Conservation (phyloP, 2,329 filamentous ascomycete genomes). For the Rhynchosporium graminicola region DNA sequence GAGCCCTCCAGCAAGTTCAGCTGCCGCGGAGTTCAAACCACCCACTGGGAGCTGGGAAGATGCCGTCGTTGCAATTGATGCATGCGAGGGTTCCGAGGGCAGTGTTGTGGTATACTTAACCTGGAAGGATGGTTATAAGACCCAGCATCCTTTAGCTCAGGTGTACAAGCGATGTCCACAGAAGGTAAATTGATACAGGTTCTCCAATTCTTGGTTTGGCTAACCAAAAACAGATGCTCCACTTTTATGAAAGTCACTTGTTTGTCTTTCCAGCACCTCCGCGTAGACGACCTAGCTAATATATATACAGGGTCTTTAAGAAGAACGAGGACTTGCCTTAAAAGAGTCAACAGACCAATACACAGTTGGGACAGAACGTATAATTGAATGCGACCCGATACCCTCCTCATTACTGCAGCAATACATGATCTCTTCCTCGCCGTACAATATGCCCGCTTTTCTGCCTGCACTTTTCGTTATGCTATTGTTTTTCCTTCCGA, state of each 20-base stretch:
- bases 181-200: conserved; percentile 52
- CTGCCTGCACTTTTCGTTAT: not conserved
- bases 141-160: conserved; percentile 67
- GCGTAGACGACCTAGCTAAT: conserved; percentile 24
- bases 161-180: conserved; percentile 79
- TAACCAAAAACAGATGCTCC: conserved; percentile 44
- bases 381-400: not conserved
- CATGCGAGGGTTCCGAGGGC: conserved; percentile 65
- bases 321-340: conserved; percentile 19
- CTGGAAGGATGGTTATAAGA: conserved; percentile 75
- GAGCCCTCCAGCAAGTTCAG: conserved; percentile 50
- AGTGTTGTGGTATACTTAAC: conserved; percentile 68
- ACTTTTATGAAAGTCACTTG: conserved; percentile 53
- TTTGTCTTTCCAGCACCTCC: conserved; percentile 27
- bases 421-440: not conserved
- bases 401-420: not conserved
- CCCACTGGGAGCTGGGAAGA: conserved; percentile 78
- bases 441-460: conserved; percentile 6
- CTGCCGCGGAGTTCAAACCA: conserved; percentile 57
- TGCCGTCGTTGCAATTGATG: conserved; percentile 68
- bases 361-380: not conserved
- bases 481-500: not conserved
- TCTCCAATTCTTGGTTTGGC: conserved; percentile 3
- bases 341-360: not conserved
- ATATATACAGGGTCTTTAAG: conserved; percentile 33